Percentiles rank a stretch among this genome's conserved stretches.
phyloP scores from a whole-genome alignment of 768 basidiomycete genomes.

The Russula abietina region DNA sequence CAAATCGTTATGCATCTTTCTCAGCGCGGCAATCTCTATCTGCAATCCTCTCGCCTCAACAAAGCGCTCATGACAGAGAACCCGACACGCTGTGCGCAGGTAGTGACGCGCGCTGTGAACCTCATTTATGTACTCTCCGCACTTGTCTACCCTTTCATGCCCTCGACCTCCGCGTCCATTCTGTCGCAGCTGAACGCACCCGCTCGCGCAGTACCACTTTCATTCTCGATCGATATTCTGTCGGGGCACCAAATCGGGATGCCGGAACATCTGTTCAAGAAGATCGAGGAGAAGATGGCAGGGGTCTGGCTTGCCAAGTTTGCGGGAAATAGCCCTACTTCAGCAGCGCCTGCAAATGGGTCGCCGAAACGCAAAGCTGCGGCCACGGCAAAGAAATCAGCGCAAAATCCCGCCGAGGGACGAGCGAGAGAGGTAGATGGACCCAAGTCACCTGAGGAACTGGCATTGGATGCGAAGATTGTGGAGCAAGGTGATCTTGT shows the following conservation, averaged over 20 bases:
- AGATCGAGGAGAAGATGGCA: conserved; percentile 86
- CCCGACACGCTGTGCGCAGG: conserved; percentile 82
- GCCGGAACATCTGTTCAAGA: conserved; percentile 88
- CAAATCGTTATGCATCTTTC: conserved; percentile 89
- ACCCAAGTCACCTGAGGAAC: conserved; percentile 66
- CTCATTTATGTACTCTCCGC: conserved; percentile 86
- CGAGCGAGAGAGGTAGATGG: conserved; percentile 36
- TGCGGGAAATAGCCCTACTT: conserved; percentile 52
- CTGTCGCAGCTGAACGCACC: conserved; percentile 86
- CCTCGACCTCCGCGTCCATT: conserved; percentile 75
- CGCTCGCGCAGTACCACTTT: conserved; percentile 67
- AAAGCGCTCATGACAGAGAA: conserved; percentile 80
- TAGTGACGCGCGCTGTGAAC: conserved; percentile 85
- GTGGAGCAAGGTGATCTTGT: conserved; percentile 71
- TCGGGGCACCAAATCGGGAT: conserved; percentile 79
- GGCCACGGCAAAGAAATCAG: conserved; percentile 39
- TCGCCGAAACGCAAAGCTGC: conserved; percentile 46
- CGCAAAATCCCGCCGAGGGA: conserved; percentile 39
- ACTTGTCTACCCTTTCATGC: conserved; percentile 94
- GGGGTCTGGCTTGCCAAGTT: conserved; percentile 78
- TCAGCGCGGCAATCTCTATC: conserved; percentile 82
- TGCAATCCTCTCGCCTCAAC: conserved; percentile 88
- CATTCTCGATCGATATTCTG: conserved; percentile 74
- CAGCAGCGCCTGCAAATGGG: conserved; percentile 34
- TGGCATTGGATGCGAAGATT: conserved; percentile 69